Evolutionary conservation across 805 yeast genomes (phyloP).

Genomic region (Ogataea ramenticola): DNA sequence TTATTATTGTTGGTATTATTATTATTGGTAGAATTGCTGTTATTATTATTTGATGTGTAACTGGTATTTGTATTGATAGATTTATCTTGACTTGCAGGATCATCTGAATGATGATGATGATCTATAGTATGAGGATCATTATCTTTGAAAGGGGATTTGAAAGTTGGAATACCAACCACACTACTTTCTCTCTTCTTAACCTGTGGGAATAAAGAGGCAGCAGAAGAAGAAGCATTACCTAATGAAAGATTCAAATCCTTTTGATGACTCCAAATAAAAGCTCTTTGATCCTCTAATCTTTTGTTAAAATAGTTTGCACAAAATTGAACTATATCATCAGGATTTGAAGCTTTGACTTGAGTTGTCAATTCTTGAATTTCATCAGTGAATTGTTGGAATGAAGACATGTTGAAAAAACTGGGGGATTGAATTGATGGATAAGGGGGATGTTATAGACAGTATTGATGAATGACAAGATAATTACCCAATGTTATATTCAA

Average conservation of each 20-base stretch:
- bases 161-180: slow-evolving; percentile 28
- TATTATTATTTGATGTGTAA: neutral
- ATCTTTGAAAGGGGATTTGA: slow-evolving; percentile 57
- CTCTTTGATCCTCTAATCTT: slow-evolving; percentile 54
- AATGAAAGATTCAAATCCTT: no score
- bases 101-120: slow-evolving; percentile 20
- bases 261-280: slow-evolving; percentile 43
- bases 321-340: slow-evolving; percentile 65
- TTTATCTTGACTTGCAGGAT: neutral
- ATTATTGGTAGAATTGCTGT: no score
- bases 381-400: slow-evolving; percentile 16
- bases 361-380: slow-evolving; percentile 60
- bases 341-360: slow-evolving; percentile 47
- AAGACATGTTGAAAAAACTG: neutral
- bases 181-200: slow-evolving; percentile 14
- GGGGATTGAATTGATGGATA: neutral
- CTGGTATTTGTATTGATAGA: neutral
- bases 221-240: slow-evolving; percentile 37
- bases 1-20: neutral
- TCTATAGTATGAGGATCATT: slow-evolving; percentile 53
- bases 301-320: slow-evolving; percentile 66
- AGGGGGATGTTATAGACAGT: no score
- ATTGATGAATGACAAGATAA: no score
- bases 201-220: slow-evolving; percentile 9
- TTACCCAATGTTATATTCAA: no score